Evolutionary conservation across 2,329 filamentous ascomycete species (phyloP), one percentile per base, ranked within the genome.

Genomic region (Aureobasidium pullulans): DNA sequence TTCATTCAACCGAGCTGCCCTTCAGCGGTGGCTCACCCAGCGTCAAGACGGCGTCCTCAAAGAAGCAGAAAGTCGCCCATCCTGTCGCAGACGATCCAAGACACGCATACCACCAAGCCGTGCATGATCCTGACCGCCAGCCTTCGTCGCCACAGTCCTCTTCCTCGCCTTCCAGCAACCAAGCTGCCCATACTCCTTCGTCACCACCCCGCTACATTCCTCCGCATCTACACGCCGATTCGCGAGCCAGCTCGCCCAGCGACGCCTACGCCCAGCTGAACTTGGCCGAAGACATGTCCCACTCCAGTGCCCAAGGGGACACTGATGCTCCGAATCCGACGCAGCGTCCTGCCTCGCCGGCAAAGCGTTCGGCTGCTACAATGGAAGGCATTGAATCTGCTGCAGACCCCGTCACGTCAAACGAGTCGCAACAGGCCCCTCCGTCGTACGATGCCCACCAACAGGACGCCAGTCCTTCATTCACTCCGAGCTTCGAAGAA

Each of bases 401-500:
- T 16, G 42, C 47, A 19, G 15, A 58, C n/a, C 6, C 23, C n/a
- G 8, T 7, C 28, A 49, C 34, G 9, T 16, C 46, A 23, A 29
- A 43, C 11, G 8, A 23, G 28, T 15, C 36, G 5, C 3, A 16
- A 42, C 40, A 46, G 36, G 52, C 40, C 6, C 59, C 52, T 37
- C 64, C 37, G 65, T 68, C 53, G 10, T 71, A 75, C 53, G 68
- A 68, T 37, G 66, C 71, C 32, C 32, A 40, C 8, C 58, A 57
- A 31, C 19, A 61, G 28, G 19, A n/a, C 28, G 32, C 57, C 13
- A 8, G 36, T n/a, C n/a, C 47, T 10, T 29, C 15, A 62, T 61
- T 52, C 57, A 50, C 42, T 62, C 80, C 78, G 11, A 73, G 79
- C 3, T 76, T 85, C 63, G 86, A 89, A 64, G 80, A 84, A 49